Evolutionary conservation across 2,329 filamentous ascomycete genomes (phyloP), one percentile per base, ranked within the genome.

Genomic region (Tolypocladium amazonense): DNA sequence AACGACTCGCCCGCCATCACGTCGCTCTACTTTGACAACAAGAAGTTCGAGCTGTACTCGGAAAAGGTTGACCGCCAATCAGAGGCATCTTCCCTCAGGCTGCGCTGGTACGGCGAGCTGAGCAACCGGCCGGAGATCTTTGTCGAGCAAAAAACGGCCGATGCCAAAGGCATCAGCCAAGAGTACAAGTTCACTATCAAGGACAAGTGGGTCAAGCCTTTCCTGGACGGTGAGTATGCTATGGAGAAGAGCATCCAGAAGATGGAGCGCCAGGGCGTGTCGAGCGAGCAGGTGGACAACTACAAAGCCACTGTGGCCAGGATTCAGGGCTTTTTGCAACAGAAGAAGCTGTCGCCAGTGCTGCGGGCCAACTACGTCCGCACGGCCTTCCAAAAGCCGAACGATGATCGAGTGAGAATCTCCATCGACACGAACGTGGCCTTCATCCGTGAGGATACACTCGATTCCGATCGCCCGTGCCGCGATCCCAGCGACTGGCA

Each of bases 331-430:
- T 93, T 96, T 67, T 86, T 97, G 71, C 83, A 85, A 68, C 81
- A 89, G 56, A 85, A 90, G 68, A 82, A 89, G 59, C 79, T 99
- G 20, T 85, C 93, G 70, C 94, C 94, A 6, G 83, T 96, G 38
- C 74, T 99, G 58, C 86, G 94, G 57, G 94, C 94, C 63, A 96
- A 96, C 75, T 97, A 97, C 72, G 89, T 87, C 45, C 89, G 94
- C 63, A 96, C 92, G 1, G 94, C 94, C 1, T 99, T 97, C 78
- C 94, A 99, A 74, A 96, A 96, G 65, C 94, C 94, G 7, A 86
- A 90, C 18, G 92, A 99, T 71, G 87, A 95, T 72, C 88, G 90
- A 25, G 87, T 99, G 55, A 87, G 94, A 59, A 90, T 99, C 66
- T 92, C 92, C 7, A 89, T 99, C 61, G 94, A 99, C 72, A 97